Percentiles rank a stretch among this genome's conserved stretches.
These are phyloP conservation scores for Malbranchea zuffiana DNA, from an alignment of 2,329 filamentous ascomycete genomes.

Conservation along the genomic window DNA sequence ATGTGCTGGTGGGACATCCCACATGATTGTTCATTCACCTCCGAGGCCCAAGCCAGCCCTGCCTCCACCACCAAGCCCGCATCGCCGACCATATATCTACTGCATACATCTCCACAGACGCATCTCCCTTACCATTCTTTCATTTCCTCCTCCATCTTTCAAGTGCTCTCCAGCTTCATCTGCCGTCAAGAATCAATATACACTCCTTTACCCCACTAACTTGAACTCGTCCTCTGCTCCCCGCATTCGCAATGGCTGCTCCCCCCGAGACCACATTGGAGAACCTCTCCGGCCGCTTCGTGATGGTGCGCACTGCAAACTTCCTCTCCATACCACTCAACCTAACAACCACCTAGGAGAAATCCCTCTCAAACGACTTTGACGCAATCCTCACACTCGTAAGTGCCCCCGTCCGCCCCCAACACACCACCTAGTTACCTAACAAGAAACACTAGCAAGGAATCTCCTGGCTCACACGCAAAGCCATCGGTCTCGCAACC, in stretches of 20 bases:
- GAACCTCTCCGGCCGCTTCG: conserved; percentile 59
- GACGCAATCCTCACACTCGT: conserved; percentile 58
- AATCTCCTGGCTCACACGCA: conserved; percentile 61
- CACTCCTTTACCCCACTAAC: conserved; percentile 15
- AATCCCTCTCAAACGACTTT: conserved; percentile 55
- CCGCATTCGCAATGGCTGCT: conserved; percentile 59
- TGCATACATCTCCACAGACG: too few species aligned
- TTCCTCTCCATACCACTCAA: conserved; percentile 4
- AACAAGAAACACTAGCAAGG: conserved; percentile 56
- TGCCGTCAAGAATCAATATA: not conserved
- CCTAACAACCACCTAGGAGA: conserved; percentile 49
- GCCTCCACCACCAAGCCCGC: too few species aligned
- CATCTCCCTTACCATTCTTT: not conserved
- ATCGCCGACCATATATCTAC: too few species aligned
- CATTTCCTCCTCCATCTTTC: not conserved
- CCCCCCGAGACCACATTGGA: conserved; percentile 55
- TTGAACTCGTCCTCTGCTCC: too few species aligned
- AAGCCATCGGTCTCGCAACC: conserved; percentile 57
- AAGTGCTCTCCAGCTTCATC: not conserved
- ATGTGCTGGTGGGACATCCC: too few species aligned
- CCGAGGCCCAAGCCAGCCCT: too few species aligned
- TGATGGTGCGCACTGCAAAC: conserved; percentile 45
- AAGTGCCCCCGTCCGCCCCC: conserved; percentile 12
- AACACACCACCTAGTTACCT: conserved; percentile 7
- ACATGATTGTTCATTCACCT: too few species aligned